Base-by-base conservation (phyloP, 2,329 filamentous ascomycete genomes). In the Gliomastix tumulicola region DNA sequence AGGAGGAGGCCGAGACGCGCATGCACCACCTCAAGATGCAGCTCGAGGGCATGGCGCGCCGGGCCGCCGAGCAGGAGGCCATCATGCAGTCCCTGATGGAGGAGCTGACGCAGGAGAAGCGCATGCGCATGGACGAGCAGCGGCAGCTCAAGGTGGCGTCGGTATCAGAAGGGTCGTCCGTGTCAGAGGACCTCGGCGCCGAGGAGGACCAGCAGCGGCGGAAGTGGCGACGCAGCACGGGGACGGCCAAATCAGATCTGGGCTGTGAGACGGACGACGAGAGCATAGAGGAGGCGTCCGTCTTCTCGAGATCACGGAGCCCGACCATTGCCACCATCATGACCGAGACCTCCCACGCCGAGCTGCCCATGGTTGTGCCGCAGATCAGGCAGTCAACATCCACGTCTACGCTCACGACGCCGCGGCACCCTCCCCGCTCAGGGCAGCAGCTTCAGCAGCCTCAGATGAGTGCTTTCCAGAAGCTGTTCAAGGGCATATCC, bases 291-390 rank as follows among this genome's bases (percentile, higher is more conserved):
- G 63, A 56, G 16, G 69, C 67, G 22, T 79, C 74, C 49, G 65
- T 82, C 27, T 82, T 82, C 48, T 80, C 76, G 12, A 62, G 76
- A 28, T 71, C 71, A 25, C 64, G 75, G 18, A 79, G 74, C 46
- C 77, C 77, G 3, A 73, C 74, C 2, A 55, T 66, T 18, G 60
- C 65, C 30, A 62, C 63, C 10, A 60, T 46, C 34, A 48, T 57
- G 9, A 56, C 53, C 11, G 60, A 62, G n/a, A 41, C 46, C 19
- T 50, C 49, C 37, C 39, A 48, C 17, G 21, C 41, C 5, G 44
- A 49, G 12, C 43, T 42, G 6, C 35, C 38, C 5, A 51, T 46
- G 30, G 36, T 54, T 27, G 50, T 47, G 30, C 45, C 48, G 22
- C n/a, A n/a, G n/a, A n/a, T n/a, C n/a, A n/a, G n/a, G n/a, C n/a